Evolutionary conservation across 2,329 filamentous ascomycete species (phyloP).

Genomic region (Chrysoporthe deuterocubensis): DNA sequence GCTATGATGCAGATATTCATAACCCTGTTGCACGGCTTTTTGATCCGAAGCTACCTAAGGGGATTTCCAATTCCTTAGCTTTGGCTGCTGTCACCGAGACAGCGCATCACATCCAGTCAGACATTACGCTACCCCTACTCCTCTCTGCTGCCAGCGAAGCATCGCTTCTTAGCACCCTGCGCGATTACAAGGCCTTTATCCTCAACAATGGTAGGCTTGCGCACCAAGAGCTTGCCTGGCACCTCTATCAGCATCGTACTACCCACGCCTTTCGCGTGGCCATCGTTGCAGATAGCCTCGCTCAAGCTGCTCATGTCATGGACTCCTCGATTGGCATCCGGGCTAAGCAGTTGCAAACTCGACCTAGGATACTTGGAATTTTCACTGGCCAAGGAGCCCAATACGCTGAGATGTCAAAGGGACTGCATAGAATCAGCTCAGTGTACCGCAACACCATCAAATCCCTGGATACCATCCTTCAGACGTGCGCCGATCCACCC

Average conservation of each 20-base stretch:
- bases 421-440: constrained; percentile 36
- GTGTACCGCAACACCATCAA: constrained; percentile 41
- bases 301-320: constrained; percentile 21
- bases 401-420: constrained; percentile 46
- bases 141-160: constrained; percentile 44
- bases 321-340: constrained; percentile 26
- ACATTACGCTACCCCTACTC: constrained; percentile 38
- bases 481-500: constrained; percentile 32
- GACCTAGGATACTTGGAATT: constrained; percentile 37
- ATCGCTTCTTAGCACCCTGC: constrained; percentile 37
- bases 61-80: neutral
- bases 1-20: constrained; percentile 41
- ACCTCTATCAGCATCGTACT: constrained; percentile 38
- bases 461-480: constrained; percentile 38
- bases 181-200: constrained; percentile 38
- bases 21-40: constrained; percentile 27
- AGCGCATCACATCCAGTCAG: neutral
- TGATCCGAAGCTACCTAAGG: neutral
- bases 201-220: constrained; percentile 13
- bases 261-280: constrained; percentile 38
- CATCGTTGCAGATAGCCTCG: constrained; percentile 13
- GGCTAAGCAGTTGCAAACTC: constrained; percentile 26
- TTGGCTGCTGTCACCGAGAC: neutral
- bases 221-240: constrained; percentile 38
- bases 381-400: constrained; percentile 54